Conservation (phyloP, 2,329 filamentous ascomycete species). For the Exophiala phaeomuriformis region DNA sequence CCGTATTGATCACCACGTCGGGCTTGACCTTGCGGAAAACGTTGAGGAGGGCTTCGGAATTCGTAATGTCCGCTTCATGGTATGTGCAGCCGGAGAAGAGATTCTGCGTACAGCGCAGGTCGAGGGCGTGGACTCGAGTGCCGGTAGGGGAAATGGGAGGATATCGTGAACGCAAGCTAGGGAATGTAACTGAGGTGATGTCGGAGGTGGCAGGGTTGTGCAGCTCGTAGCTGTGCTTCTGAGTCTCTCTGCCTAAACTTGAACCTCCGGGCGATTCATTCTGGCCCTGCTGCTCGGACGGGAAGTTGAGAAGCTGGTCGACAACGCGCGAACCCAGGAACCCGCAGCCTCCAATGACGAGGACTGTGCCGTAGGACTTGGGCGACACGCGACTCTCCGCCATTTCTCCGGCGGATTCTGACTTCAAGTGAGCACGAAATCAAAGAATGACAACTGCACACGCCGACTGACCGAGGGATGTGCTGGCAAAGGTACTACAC, state of each 20-base stretch:
- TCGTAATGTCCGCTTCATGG: constrained; percentile 71
- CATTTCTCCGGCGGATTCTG: constrained; percentile 1
- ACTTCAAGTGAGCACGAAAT: no score
- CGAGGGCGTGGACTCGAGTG: constrained; percentile 59
- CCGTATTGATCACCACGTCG: constrained; percentile 85
- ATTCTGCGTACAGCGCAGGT: constrained; percentile 64
- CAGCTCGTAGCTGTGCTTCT: constrained; percentile 28
- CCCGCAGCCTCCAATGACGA: constrained; percentile 76
- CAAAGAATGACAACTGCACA: no score
- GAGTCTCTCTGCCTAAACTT: constrained; percentile 12
- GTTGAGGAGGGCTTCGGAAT: constrained; percentile 51
- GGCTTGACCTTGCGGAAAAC: constrained; percentile 63
- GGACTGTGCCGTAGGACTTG: constrained; percentile 57
- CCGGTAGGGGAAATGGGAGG: constrained; percentile 37
- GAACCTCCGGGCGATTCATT: not conserved
- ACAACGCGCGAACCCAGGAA: constrained; percentile 80
- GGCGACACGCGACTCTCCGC: constrained; percentile 23
- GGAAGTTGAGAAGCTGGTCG: constrained; percentile 60
- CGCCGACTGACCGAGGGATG: no score
- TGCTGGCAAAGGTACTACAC: no score
- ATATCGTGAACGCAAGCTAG: constrained; percentile 35
- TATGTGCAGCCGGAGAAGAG: constrained; percentile 57
- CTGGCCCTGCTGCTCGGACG: constrained; percentile 33
- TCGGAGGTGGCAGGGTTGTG: constrained; percentile 28
- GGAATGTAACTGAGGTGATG: constrained; percentile 32